Evolutionary conservation across 2,329 filamentous ascomycete genomes (phyloP), one percentile per base, ranked within the genome.

Genomic region (Paraconiothyrium sp.): DNA sequence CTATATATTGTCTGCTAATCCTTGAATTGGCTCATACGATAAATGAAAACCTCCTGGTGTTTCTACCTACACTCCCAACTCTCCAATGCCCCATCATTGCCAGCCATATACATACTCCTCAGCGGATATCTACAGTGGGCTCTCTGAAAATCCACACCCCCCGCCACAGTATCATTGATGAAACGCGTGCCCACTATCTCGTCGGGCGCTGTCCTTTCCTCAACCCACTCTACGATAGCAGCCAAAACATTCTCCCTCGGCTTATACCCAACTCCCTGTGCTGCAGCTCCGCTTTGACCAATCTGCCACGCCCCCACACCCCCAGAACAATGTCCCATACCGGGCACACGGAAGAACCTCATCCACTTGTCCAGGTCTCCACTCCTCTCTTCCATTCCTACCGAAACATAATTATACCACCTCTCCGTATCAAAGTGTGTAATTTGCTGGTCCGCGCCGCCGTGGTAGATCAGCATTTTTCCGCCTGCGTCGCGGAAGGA

Each of bases 301-400:
- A 78, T 57, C 16, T 67, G 65, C 69, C 70, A 76, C 1, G 84
- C 84, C 0, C 84, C 83, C 0, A 70, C 73, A 1, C 85, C 85
- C 3, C 78, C 76, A 41, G 64, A 72, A 67, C 85, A 87, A 72
- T 87, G 85, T 8, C 73, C 76, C 82, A 86, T 84, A 4, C 85
- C 85, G 47, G 72, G 82, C 67, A 82, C 82, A 43, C 81, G 79
- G 76, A 87, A 87, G 72, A 80, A 82, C 27, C 84, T 79, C 57
- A 82, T 73, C 65, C 80, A 83, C 2, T 72, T 65, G 59, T 81
- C 78, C 9, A 81, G 61, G 13, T 44, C 27, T 32, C n/a, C 30
- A 14, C 24, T 27, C 0, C 44, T 14, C 14, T 24, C 52, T 35
- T 67, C 62, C 65, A 73, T 68, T 0, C 62, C 67, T 3, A 60